phyloP scores from a whole-genome alignment of 495 filamentous ascomycete genomes.

The Patellaria atrata region DNA sequence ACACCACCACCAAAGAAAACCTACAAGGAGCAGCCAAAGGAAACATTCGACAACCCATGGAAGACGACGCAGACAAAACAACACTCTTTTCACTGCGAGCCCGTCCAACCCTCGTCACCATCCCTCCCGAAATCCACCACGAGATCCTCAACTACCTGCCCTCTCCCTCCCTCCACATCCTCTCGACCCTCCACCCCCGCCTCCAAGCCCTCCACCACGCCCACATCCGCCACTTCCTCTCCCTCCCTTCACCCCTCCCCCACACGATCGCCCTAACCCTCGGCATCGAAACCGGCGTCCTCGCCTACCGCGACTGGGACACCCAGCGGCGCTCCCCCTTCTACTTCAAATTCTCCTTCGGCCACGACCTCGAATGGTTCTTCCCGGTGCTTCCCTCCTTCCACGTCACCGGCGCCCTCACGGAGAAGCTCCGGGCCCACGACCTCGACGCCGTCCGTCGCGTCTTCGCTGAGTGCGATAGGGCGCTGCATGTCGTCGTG shows the following conservation, averaged over 20 bases:
- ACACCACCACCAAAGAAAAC: too few species aligned
- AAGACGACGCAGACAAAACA: too few species aligned
- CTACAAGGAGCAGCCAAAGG: too few species aligned
- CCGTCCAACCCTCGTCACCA: slow-evolving; percentile 1
- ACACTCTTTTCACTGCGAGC: too few species aligned
- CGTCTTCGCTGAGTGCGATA: too few species aligned
- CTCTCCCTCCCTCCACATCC: not conserved
- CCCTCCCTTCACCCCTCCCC: slow-evolving; percentile 1
- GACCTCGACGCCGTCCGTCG: too few species aligned
- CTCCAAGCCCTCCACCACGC: not conserved
- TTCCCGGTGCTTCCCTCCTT: too few species aligned
- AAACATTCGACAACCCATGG: too few species aligned
- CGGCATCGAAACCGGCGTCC: not conserved
- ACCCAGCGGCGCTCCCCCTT: slow-evolving; percentile 1
- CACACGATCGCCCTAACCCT: not conserved
- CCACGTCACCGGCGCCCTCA: slow-evolving; percentile 3
- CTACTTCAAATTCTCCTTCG: slow-evolving; percentile 1
- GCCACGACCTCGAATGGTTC: slow-evolving; percentile 1
- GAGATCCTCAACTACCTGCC: slow-evolving; percentile 4
- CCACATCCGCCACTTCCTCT: slow-evolving; percentile 2
- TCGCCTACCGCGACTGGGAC: not conserved
- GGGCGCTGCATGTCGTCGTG: not conserved
- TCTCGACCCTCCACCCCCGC: slow-evolving; percentile 1
- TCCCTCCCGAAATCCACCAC: slow-evolving; percentile 10
- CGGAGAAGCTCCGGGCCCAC: not conserved